phyloP scores from a whole-genome alignment of 2,329 filamentous ascomycete species.

The Colletotrichum truncatum region DNA sequence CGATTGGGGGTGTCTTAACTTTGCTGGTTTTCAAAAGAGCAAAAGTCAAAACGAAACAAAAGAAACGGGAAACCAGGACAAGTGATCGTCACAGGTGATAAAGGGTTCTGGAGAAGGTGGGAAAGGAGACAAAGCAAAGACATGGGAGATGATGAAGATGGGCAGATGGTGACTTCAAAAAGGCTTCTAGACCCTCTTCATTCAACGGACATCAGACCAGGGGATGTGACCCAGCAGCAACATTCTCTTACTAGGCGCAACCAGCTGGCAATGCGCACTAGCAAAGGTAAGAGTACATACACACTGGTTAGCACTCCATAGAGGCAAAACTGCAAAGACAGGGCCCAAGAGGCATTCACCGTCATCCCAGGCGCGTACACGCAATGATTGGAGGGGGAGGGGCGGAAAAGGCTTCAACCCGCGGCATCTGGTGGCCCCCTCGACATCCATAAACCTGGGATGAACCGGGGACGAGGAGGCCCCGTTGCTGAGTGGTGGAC shows the following conservation, averaged over 20 bases:
- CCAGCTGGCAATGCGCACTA: neutral
- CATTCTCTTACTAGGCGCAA: constrained; percentile 2
- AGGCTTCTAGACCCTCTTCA: constrained; percentile 15
- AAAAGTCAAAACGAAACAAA: neutral
- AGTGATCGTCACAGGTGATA: neutral
- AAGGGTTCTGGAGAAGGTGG: constrained; percentile 5
- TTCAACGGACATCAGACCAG: neutral
- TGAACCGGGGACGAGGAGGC: neutral
- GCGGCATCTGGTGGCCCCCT: neutral
- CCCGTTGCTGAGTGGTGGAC: neutral
- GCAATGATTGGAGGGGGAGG: constrained; percentile 4
- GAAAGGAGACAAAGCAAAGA: neutral
- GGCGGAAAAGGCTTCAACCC: constrained; percentile 3
- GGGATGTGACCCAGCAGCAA: constrained; percentile 16
- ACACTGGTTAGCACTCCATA: neutral
- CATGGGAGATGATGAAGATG: neutral
- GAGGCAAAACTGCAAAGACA: neutral
- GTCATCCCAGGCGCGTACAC: neutral
- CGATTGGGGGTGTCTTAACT: neutral
- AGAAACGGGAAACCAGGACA: neutral
- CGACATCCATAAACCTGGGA: neutral
- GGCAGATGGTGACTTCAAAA: constrained; percentile 9
- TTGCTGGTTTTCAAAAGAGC: too few species aligned
- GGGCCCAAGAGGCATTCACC: neutral
- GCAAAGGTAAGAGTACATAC: neutral